These are phyloP conservation scores for Coemansia interrupta DNA, from an alignment of 192 early-diverging fungal genomes.

Conservation along the genomic window DNA sequence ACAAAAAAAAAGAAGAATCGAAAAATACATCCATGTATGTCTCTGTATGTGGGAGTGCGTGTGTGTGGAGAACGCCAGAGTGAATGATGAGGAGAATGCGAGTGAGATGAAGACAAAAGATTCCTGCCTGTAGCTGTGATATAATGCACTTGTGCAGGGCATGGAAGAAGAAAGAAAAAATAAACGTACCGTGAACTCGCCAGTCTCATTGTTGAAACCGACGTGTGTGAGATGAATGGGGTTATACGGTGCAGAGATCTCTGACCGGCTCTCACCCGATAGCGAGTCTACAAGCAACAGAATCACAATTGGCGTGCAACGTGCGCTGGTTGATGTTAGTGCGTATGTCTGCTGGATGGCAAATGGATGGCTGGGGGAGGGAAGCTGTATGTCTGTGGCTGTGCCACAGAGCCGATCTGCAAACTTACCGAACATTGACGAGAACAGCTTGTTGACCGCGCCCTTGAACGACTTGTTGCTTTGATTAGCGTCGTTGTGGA, in stretches of 20 bases:
- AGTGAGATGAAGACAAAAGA: slow-evolving; percentile 1
- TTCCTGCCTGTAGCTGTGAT: slow-evolving; percentile 9
- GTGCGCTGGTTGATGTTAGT: background rate
- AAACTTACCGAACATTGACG: slow-evolving; percentile 53
- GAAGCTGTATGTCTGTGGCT: no score
- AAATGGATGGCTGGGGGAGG: no score
- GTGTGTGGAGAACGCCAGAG: slow-evolving; percentile 3
- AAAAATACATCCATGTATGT: slow-evolving; percentile 6
- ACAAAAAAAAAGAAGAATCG: slow-evolving; percentile 13
- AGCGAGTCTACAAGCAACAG: slow-evolving; percentile 50
- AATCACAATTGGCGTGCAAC: background rate
- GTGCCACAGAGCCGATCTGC: no score
- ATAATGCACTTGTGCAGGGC: slow-evolving; percentile 8
- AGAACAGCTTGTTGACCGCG: slow-evolving; percentile 53
- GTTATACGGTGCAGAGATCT: slow-evolving; percentile 94
- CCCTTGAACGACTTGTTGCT: slow-evolving; percentile 54
- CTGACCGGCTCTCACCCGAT: slow-evolving; percentile 69
- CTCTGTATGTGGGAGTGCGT: slow-evolving; percentile 4
- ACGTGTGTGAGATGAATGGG: slow-evolving; percentile 97
- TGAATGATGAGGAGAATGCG: background rate
- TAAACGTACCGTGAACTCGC: slow-evolving; percentile 79
- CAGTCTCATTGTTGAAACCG: slow-evolving; percentile 93
- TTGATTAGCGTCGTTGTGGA: slow-evolving; percentile 35
- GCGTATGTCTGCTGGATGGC: background rate
- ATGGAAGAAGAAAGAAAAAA: background rate